Base-by-base conservation (phyloP, 768 basidiomycete species). In the Agrocybe pediades region DNA sequence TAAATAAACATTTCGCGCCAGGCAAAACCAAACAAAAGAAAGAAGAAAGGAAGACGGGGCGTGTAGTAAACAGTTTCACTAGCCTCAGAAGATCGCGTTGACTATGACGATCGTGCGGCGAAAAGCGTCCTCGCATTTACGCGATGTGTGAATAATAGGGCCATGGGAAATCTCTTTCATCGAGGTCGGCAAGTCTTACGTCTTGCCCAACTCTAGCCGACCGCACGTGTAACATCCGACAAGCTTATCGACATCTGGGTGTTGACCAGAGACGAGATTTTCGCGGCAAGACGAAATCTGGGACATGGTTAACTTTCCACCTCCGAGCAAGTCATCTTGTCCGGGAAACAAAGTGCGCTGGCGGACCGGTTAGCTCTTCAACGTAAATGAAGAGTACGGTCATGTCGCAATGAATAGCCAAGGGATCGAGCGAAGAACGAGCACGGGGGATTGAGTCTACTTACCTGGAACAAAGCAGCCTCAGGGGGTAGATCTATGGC, bases 401-500 rank as follows among this genome's bases (percentile, higher is more conserved):
- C 33, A 36, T 36, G 33, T 36, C 11, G 5, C 33, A 36, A 36
- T n/a, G 33, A 36, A 36, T 11, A 36, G 13, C n/a, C 33, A 57
- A 23, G 41, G 25, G 41, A 46, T 49, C 41, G 49, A 54, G 49
- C 41, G 56, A 51, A 57, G n/a, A 26, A 27, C 56, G 56, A 56
- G 41, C 45, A 39, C 29, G 49, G 39, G 39, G 54, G 44, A 29
- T 15, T 46, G 49, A 55, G 43, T 24, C 51, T 41, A 62, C 71
- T 65, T 57, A 71, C 71, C 66, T 70, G 71, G 61, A 65, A 69
- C 57, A 69, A 60, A 33, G 65, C 65, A 57, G 63, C 53, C 55
- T 70, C 70, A 60, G 70, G 66, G 54, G 68, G 63, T 30, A 66
- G 52, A 55, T 66, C 69, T 40, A 63, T 45, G 26, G 41, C 51